These are phyloP conservation scores for Gnomoniopsis smithogilvyi DNA, from an alignment of 2,329 filamentous ascomycete species.

Conservation along the genomic window DNA sequence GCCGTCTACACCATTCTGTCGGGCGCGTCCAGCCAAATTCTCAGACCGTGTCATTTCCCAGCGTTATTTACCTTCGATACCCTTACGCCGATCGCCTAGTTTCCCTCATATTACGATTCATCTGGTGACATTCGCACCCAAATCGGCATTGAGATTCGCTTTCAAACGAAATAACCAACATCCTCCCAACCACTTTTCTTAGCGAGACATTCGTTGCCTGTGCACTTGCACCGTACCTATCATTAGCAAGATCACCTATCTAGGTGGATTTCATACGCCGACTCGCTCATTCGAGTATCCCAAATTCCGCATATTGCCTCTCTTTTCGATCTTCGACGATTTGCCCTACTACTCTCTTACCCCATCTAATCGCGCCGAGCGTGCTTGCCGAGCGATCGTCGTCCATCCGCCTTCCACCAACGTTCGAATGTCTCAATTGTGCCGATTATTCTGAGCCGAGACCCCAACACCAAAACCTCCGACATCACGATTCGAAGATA, in stretches of 20 bases:
- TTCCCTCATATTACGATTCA: slow-evolving; percentile 6
- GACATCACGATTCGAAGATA: slow-evolving; percentile 2
- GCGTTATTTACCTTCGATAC: neutral
- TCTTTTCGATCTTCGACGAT: no score
- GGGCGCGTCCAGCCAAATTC: neutral
- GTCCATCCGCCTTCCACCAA: neutral
- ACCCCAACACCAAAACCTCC: neutral
- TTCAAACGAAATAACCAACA: neutral
- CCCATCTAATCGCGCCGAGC: slow-evolving; percentile 9
- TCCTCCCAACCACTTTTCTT: no score
- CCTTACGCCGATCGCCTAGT: slow-evolving; percentile 4
- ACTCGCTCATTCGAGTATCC: no score
- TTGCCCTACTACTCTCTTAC: neutral
- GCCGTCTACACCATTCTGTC: neutral
- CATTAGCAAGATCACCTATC: no score
- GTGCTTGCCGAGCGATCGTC: slow-evolving; percentile 11
- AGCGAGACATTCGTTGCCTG: neutral
- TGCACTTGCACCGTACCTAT: no score
- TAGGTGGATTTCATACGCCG: no score
- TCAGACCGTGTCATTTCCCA: neutral
- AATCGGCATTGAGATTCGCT: neutral
- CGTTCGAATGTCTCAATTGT: slow-evolving; percentile 17
- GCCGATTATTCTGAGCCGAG: slow-evolving; percentile 7
- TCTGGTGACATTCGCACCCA: neutral
- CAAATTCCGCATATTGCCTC: neutral